phyloP scores from a whole-genome alignment of 352 stramenopile species.

The Blastocystis sp. region DNA sequence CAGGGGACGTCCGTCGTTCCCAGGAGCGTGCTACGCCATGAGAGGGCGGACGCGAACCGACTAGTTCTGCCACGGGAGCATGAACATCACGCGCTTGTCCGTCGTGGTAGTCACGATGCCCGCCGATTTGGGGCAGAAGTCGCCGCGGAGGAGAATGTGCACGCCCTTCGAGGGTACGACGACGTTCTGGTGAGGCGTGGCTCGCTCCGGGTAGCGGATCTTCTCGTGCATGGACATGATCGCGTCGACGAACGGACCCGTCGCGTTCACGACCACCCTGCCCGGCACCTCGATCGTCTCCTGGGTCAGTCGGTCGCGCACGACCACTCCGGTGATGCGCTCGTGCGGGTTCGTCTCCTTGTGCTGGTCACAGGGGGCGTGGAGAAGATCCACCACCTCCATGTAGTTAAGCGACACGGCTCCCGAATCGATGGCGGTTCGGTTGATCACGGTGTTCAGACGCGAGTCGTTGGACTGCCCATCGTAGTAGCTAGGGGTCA shows the following conservation, averaged over 20 bases:
- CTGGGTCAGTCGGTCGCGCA: slow-evolving; percentile 86
- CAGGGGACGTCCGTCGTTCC: slow-evolving; percentile 90
- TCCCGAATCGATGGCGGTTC: slow-evolving; percentile 90
- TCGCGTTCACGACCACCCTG: slow-evolving; percentile 90
- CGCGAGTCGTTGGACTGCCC: slow-evolving; percentile 91
- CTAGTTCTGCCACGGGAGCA: slow-evolving; percentile 88
- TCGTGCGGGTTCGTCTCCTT: slow-evolving; percentile 79
- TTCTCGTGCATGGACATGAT: slow-evolving; percentile 85
- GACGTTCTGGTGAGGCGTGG: slow-evolving; percentile 79
- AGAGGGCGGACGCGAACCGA: background rate
- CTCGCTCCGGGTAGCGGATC: slow-evolving; percentile 11
- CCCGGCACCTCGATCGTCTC: slow-evolving; percentile 87
- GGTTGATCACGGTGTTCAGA: slow-evolving; percentile 90
- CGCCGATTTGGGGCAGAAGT: slow-evolving; percentile 90
- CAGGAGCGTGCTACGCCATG: slow-evolving; percentile 81
- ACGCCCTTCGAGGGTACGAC: slow-evolving; percentile 90
- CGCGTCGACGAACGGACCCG: slow-evolving; percentile 88
- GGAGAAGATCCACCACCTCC: slow-evolving; percentile 78
- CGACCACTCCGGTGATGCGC: slow-evolving; percentile 80
- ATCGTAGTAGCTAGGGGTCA: slow-evolving; percentile 79
- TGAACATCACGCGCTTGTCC: slow-evolving; percentile 90
- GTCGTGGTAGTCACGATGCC: slow-evolving; percentile 93
- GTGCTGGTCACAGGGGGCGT: slow-evolving; percentile 29
- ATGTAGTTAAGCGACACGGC: slow-evolving; percentile 89
- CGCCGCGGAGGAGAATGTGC: slow-evolving; percentile 90